Evolutionary conservation across 768 basidiomycete genomes (phyloP).

Genomic region (Galerina marginata): DNA sequence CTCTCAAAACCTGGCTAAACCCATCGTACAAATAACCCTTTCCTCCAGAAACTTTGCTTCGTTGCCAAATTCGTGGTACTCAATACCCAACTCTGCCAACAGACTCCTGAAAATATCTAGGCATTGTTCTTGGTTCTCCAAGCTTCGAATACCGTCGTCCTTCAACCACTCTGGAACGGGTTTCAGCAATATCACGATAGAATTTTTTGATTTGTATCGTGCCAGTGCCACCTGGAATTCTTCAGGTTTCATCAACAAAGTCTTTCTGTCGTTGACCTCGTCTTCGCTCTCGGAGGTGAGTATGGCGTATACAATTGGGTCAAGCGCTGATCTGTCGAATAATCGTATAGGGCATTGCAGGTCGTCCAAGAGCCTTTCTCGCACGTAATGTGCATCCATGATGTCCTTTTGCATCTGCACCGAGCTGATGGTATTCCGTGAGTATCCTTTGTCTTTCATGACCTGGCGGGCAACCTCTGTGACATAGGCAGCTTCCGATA

Average conservation of each 20-base stretch:
- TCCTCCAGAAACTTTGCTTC: slow-evolving; percentile 48
- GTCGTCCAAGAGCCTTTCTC: slow-evolving; percentile 39
- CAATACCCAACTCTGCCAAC: slow-evolving; percentile 47
- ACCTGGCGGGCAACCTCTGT: slow-evolving; percentile 67
- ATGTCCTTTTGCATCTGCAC: slow-evolving; percentile 70
- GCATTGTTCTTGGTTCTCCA: slow-evolving; percentile 52
- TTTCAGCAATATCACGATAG: slow-evolving; percentile 58
- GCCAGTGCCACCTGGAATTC: slow-evolving; percentile 48
- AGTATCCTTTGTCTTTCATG: slow-evolving; percentile 59
- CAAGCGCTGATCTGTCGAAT: slow-evolving; percentile 69
- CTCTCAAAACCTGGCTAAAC: slow-evolving; percentile 8
- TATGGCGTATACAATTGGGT: slow-evolving; percentile 66
- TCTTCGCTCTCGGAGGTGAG: slow-evolving; percentile 45
- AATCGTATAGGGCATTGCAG: slow-evolving; percentile 40
- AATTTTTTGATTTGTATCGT: slow-evolving; percentile 42
- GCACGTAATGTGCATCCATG: slow-evolving; percentile 57
- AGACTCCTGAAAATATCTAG: slow-evolving; percentile 43
- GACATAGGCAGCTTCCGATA: slow-evolving; percentile 48
- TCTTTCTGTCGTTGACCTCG: slow-evolving; percentile 41
- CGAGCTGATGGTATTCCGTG: slow-evolving; percentile 51
- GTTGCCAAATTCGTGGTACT: slow-evolving; percentile 50
- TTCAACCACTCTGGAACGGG: slow-evolving; percentile 64
- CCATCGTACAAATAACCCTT: slow-evolving; percentile 30
- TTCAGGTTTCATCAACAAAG: slow-evolving; percentile 37
- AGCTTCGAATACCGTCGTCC: slow-evolving; percentile 66